These are phyloP conservation scores for Torulaspora maleeae DNA, from an alignment of 805 yeast genomes.

Conservation along the genomic window DNA sequence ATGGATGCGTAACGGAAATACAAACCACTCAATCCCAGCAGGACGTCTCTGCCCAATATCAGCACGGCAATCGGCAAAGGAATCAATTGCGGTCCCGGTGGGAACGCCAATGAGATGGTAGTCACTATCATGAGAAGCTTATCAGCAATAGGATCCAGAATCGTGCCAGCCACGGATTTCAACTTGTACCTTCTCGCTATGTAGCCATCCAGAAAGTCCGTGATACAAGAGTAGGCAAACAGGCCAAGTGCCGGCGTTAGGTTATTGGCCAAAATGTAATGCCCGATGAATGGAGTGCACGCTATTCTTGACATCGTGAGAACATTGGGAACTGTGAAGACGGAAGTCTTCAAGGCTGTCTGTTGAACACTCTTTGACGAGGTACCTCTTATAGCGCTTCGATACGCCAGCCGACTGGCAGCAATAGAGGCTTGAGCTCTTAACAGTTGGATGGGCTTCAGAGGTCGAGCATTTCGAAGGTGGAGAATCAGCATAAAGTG, in stretches of 20 bases:
- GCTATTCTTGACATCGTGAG: conserved; percentile 77
- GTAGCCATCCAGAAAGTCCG: conserved; percentile 89
- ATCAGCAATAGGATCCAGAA: conserved; percentile 94
- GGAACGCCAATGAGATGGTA: conserved; percentile 64
- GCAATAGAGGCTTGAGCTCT: background rate
- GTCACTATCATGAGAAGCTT: conserved; percentile 83
- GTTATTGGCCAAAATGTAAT: conserved; percentile 61
- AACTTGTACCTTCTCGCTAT: conserved; percentile 78
- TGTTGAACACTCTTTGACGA: background rate
- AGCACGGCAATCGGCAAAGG: conserved; percentile 64
- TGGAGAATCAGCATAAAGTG: conserved; percentile 4
- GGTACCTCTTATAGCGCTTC: background rate
- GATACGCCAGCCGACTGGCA: background rate
- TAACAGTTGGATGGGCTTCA: conserved; percentile 6
- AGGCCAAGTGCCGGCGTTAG: conserved; percentile 61
- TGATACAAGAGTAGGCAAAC: conserved; percentile 79
- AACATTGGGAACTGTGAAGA: conserved; percentile 82
- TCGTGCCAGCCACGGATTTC: conserved; percentile 80
- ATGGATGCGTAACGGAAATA: conserved; percentile 63
- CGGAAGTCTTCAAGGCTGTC: conserved; percentile 34
- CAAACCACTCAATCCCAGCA: conserved; percentile 67
- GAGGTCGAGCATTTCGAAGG: conserved; percentile 1
- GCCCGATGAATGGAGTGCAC: conserved; percentile 82
- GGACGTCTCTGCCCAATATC: conserved; percentile 79
- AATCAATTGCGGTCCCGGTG: conserved; percentile 50